These are phyloP conservation scores for Fereydounia khargensis DNA, from an alignment of 1,284 basidiomycete species.

Conservation along the genomic window DNA sequence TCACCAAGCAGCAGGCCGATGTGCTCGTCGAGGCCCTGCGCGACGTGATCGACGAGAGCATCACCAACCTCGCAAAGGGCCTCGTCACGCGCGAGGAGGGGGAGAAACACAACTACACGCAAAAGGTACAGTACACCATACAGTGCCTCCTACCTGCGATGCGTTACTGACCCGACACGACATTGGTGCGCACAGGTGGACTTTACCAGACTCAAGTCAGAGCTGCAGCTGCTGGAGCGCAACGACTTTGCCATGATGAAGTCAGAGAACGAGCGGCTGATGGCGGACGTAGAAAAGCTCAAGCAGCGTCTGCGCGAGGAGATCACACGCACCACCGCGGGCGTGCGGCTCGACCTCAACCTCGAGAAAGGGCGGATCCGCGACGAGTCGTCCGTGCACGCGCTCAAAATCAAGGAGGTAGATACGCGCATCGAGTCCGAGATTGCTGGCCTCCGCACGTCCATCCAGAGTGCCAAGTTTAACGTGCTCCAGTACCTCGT, in stretches of 20 bases:
- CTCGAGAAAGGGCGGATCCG: slow-evolving; percentile 94
- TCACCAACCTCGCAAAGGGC: slow-evolving; percentile 45
- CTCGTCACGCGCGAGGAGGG: slow-evolving; percentile 53
- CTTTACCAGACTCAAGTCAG: slow-evolving; percentile 93
- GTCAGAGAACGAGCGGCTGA: slow-evolving; percentile 87
- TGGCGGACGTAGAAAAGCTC: slow-evolving; percentile 89
- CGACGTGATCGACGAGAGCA: slow-evolving; percentile 54
- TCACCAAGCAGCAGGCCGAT: slow-evolving; percentile 51
- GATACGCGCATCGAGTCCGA: slow-evolving; percentile 96
- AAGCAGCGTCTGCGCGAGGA: slow-evolving; percentile 85
- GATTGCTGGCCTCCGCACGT: slow-evolving; percentile 82
- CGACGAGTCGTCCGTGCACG: slow-evolving; percentile 87
- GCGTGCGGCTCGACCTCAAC: slow-evolving; percentile 91
- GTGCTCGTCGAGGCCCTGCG: slow-evolving; percentile 47
- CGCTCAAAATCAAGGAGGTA: slow-evolving; percentile 96
- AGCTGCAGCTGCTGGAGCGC: slow-evolving; percentile 93
- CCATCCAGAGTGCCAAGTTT: slow-evolving; percentile 88
- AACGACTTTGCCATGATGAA: slow-evolving; percentile 95
- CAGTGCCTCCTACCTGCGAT: not conserved
- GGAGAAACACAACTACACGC: slow-evolving; percentile 51
- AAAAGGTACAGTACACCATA: slow-evolving; percentile 28
- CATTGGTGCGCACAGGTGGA: slow-evolving; percentile 84
- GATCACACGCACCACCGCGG: slow-evolving; percentile 83
- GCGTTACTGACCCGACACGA: no score
- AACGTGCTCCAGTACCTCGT: slow-evolving; percentile 51